Evolutionary conservation across 2,329 filamentous ascomycete species (phyloP), one percentile per base, ranked within the genome.

Genomic region (Dactylonectria macrodidyma): DNA sequence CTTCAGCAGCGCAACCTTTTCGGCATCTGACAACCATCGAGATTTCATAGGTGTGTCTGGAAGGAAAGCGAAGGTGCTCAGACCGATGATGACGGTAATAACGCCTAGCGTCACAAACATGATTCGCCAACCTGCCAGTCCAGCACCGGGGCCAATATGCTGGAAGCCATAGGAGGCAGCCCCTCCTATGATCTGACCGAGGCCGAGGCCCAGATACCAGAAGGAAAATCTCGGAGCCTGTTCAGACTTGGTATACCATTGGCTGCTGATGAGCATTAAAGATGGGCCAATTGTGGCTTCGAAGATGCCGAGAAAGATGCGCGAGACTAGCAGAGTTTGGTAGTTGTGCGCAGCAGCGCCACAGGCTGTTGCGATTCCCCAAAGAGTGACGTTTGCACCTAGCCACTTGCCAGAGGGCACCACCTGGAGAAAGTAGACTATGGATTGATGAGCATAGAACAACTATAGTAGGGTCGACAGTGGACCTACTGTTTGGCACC

Each of bases 101-200:
- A 84, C 81, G 9, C 91, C 91, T 73, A 93, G 90, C 12, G 91
- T 87, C 54, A 93, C 89, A 78, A 93, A 93, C 26, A 93, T 85
- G 87, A 88, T 91, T 6, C 89, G 83, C 91, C 91, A 94, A 4
- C 91, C 91, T n/a, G 88, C 82, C 2, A 86, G 85, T 1, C 83
- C 78, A 3, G 91, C 80, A 1, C 88, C 90, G 3, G 80, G 80
- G 1, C 72, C 83, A 78, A 84, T 81, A 11, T 88, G 84, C 74
- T 90, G 88, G 76, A 89, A 90, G 48, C 80, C 88, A 69, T 85
- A 90, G 0, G 89, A 90, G 56, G 94, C 91, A 6, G 90, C 87
- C 1, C 88, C 89, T 2, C 88, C 87, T 24, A 91, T 83, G n/a
- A 91, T 88, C 78, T 91, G 89, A 6, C 88, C 88, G 3, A 89